Evolutionary conservation across 2,329 filamentous ascomycete genomes (phyloP).

Genomic region (Sordariomycetes sp.): DNA sequence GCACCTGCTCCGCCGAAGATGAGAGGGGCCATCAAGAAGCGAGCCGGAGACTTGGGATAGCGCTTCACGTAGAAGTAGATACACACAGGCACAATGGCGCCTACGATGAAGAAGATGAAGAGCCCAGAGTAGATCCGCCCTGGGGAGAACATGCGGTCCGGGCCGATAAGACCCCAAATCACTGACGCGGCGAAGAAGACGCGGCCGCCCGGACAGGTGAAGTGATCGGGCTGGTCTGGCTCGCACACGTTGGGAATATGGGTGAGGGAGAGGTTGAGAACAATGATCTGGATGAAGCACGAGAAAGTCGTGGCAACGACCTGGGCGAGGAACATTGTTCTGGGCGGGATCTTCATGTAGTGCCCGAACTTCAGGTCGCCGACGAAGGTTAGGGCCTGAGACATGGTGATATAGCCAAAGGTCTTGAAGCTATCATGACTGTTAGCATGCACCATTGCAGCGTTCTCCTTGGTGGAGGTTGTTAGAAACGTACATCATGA

Average conservation of each 20-base stretch:
- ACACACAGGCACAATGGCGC: conserved; percentile 40
- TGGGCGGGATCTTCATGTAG: conserved; percentile 63
- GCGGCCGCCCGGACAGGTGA: conserved; percentile 53
- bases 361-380: conserved; percentile 62
- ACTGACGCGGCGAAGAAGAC: conserved; percentile 59
- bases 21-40: conserved; percentile 50
- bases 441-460: too few relatives aligned
- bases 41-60: conserved; percentile 39
- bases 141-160: conserved; percentile 53
- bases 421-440: too few relatives aligned
- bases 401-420: conserved; percentile 49
- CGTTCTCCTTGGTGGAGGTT: too few relatives aligned
- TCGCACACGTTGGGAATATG: conserved; percentile 58
- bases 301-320: conserved; percentile 57
- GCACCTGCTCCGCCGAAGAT: conserved; percentile 50
- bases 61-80: conserved; percentile 40
- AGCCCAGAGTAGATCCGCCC: conserved; percentile 53
- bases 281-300: conserved; percentile 56
- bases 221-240: conserved; percentile 44
- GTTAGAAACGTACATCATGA: conserved; percentile 47
- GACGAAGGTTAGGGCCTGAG: conserved; percentile 55
- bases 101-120: conserved; percentile 50
- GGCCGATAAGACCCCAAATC: conserved; percentile 60
- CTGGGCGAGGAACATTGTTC: conserved; percentile 58
- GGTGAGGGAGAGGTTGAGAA: conserved; percentile 51